These are phyloP conservation scores for Vigna angularis DNA, from an alignment of 306 rosid genomes.

Conservation along the genomic window DNA sequence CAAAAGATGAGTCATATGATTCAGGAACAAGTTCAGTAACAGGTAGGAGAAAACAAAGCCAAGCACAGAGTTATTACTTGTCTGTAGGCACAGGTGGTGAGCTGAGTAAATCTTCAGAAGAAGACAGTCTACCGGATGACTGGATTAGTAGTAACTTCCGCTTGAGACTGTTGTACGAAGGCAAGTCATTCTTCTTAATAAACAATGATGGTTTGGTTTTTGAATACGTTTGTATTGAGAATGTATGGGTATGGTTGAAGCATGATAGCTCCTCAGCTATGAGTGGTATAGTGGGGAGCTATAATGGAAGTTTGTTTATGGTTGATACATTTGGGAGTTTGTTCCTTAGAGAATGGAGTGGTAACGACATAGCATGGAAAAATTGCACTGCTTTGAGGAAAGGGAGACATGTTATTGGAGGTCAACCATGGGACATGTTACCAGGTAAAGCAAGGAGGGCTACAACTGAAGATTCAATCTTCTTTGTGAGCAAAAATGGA, in stretches of 20 bases:
- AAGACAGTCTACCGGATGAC: slow-evolving; percentile 52
- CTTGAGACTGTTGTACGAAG: slow-evolving; percentile 76
- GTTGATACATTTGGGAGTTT: slow-evolving; percentile 76
- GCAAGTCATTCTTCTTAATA: slow-evolving; percentile 77
- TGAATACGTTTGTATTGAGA: slow-evolving; percentile 75
- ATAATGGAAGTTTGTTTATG: slow-evolving; percentile 82
- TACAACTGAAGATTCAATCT: slow-evolving; percentile 77
- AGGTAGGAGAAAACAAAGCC: slow-evolving; percentile 75
- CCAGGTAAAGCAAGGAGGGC: slow-evolving; percentile 63
- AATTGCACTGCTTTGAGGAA: slow-evolving; percentile 73
- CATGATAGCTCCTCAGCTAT: slow-evolving; percentile 79
- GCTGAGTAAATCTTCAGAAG: slow-evolving; percentile 52
- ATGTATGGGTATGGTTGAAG: slow-evolving; percentile 86
- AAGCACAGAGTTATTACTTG: slow-evolving; percentile 63
- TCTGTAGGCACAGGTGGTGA: slow-evolving; percentile 44
- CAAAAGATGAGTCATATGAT: slow-evolving; percentile 70
- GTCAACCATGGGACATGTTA: slow-evolving; percentile 89
- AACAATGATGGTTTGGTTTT: slow-evolving; percentile 74
- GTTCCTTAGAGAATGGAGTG: slow-evolving; percentile 81
- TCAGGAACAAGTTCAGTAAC: slow-evolving; percentile 54
- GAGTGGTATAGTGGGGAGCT: slow-evolving; percentile 82
- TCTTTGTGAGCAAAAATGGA: slow-evolving; percentile 84
- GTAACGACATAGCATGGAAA: slow-evolving; percentile 72
- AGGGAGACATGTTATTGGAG: slow-evolving; percentile 71
- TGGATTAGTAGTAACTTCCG: slow-evolving; percentile 74